A percentile compares a stretch with the other conserved stretches of the same genome.
These are phyloP conservation scores for Phyllosticta capitalensis DNA, from an alignment of 2,329 filamentous ascomycete genomes.

Conservation along the genomic window DNA sequence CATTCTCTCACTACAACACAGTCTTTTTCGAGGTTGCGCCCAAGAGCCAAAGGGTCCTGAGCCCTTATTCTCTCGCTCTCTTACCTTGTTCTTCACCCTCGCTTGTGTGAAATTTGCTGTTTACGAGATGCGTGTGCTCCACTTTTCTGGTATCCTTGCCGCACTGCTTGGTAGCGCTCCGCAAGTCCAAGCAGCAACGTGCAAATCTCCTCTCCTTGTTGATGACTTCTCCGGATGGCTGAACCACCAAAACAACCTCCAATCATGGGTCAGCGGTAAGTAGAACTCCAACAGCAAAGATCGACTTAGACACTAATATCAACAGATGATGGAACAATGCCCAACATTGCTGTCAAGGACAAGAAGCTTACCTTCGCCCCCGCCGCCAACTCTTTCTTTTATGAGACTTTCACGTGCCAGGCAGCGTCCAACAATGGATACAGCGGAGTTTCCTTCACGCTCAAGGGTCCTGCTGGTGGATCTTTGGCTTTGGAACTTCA, in stretches of 20 bases:
- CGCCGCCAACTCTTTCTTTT: constrained; percentile 42
- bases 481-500: constrained; percentile 39
- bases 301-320: not conserved
- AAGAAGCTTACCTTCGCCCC: constrained; percentile 44
- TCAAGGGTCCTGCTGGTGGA: constrained; percentile 37
- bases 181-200: constrained; percentile 25
- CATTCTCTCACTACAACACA: not conserved
- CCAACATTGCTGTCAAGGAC: constrained; percentile 31
- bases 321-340: constrained; percentile 43
- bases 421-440: constrained; percentile 38
- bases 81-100: constrained; percentile 18
- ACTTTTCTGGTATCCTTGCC: constrained; percentile 25
- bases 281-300: not conserved
- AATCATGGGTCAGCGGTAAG: constrained; percentile 28
- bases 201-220: constrained; percentile 26
- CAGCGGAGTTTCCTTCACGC: constrained; percentile 37
- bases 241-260: constrained; percentile 27
- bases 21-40: not conserved
- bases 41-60: constrained; percentile 13
- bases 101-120: constrained; percentile 4
- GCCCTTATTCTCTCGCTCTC: constrained; percentile 31
- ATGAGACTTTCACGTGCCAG: constrained; percentile 44
- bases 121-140: constrained; percentile 22
- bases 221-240: constrained; percentile 31
- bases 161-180: constrained; percentile 18